Conservation (phyloP, 2,329 filamentous ascomycete species). For the Daldinia eschscholtzii region DNA sequence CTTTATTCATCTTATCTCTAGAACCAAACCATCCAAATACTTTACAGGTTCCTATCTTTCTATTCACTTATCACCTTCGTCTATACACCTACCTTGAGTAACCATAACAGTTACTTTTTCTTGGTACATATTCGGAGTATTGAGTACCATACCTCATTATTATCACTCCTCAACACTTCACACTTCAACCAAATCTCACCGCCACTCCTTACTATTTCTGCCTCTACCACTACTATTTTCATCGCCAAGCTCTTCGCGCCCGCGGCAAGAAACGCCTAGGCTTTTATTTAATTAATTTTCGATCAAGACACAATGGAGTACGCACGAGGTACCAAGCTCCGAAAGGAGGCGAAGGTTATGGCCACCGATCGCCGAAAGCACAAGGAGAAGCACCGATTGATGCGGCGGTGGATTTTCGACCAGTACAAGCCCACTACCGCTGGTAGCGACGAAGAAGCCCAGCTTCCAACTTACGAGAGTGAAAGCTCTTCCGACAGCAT, state of each 20-base stretch:
- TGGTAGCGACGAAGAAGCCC: neutral
- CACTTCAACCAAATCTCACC: neutral
- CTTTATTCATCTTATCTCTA: neutral
- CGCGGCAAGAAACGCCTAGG: neutral
- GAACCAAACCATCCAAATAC: neutral
- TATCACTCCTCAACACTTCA: neutral
- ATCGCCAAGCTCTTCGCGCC: neutral
- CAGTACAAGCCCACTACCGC: constrained; percentile 1
- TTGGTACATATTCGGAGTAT: neutral
- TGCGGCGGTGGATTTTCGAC: constrained; percentile 16
- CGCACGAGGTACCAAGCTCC: neutral
- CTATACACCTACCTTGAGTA: neutral
- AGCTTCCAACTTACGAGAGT: neutral
- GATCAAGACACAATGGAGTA: neutral
- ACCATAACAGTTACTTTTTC: neutral
- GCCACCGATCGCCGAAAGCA: constrained; percentile 9
- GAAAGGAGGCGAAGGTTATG: constrained; percentile 24
- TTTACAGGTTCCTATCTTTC: neutral
- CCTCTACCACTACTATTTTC: neutral
- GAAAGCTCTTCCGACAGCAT: neutral
- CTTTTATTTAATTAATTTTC: neutral
- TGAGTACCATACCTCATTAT: neutral
- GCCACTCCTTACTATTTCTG: neutral
- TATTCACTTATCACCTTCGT: neutral
- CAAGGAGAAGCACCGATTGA: constrained; percentile 15